These are phyloP conservation scores for Asparagopsis taxiformis DNA, from an alignment of 31 red algal genomes.

Conservation along the genomic window DNA sequence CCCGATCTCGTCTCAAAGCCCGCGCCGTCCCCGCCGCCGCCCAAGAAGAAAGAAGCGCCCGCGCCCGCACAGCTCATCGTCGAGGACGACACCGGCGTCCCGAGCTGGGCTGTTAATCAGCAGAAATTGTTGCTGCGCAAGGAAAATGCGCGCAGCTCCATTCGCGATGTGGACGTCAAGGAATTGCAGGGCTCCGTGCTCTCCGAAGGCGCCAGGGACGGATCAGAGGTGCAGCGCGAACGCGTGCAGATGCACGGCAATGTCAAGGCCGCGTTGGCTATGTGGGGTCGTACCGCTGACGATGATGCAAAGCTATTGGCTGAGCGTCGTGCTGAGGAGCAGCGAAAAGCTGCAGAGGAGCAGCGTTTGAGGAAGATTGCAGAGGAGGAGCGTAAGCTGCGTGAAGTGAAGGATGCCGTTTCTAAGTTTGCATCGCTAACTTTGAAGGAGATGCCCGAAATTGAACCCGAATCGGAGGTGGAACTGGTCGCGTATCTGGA, in stretches of 20 bases:
- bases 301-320: constrained; percentile 48
- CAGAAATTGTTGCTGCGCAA: constrained; percentile 59
- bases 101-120: constrained; percentile 76
- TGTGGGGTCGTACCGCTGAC: constrained; percentile 69
- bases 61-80: constrained; percentile 36
- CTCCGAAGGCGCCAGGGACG: constrained; percentile 34
- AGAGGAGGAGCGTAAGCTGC: constrained; percentile 38
- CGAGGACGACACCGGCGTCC: constrained; percentile 61
- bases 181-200: constrained; percentile 55
- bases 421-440: constrained; percentile 26
- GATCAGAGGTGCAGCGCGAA: constrained; percentile 30
- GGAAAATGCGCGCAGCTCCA: constrained; percentile 65
- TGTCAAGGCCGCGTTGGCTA: constrained; percentile 61
- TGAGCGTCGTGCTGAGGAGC: constrained; percentile 39
- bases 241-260: constrained; percentile 32
- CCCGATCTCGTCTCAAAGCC: constrained; percentile 2
- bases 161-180: constrained; percentile 59
- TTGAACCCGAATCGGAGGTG: constrained; percentile 48
- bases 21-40: not conserved
- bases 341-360: constrained; percentile 21
- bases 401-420: constrained; percentile 28
- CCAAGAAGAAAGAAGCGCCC: not conserved
- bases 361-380: constrained; percentile 22
- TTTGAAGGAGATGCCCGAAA: constrained; percentile 17
- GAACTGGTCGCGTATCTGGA: constrained; percentile 67